Evolutionary conservation across 2,329 filamentous ascomycete genomes (phyloP).

Genomic region (Aspergillus chevalieri): DNA sequence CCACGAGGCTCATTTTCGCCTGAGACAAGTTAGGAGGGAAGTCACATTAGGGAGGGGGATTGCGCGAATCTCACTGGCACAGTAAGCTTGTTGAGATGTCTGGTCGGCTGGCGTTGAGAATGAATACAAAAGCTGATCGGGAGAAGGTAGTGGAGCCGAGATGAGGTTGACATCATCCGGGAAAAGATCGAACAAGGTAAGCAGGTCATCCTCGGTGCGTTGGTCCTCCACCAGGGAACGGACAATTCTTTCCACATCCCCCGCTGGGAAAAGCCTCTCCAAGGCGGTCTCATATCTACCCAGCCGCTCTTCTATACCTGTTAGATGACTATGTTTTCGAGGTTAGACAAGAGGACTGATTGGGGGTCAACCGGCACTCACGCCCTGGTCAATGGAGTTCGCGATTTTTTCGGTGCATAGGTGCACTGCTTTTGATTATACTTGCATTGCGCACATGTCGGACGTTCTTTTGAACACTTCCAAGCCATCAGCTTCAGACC

Average conservation of each 20-base stretch:
- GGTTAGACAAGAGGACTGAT: background rate
- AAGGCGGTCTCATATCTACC: background rate
- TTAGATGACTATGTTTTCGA: background rate
- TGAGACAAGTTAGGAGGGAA: too few species aligned
- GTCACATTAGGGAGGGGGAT: too few species aligned
- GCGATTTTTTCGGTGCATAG: background rate
- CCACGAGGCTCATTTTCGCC: too few species aligned
- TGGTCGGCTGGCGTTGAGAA: background rate
- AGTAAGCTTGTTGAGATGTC: too few species aligned
- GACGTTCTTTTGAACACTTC: background rate
- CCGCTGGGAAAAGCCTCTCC: background rate
- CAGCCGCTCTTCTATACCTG: background rate
- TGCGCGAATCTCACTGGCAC: too few species aligned
- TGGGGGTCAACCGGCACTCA: background rate
- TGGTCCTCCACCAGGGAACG: background rate
- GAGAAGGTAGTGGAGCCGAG: background rate
- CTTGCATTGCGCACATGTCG: background rate
- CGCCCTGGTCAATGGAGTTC: background rate
- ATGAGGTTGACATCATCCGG: background rate
- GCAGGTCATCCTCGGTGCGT: background rate
- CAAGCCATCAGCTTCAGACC: background rate
- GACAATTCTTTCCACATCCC: background rate
- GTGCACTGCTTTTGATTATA: background rate
- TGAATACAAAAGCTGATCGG: background rate
- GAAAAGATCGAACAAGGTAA: background rate